Conservation (phyloP, 345 rosid genomes). For the Cochlearia excelsa region DNA sequence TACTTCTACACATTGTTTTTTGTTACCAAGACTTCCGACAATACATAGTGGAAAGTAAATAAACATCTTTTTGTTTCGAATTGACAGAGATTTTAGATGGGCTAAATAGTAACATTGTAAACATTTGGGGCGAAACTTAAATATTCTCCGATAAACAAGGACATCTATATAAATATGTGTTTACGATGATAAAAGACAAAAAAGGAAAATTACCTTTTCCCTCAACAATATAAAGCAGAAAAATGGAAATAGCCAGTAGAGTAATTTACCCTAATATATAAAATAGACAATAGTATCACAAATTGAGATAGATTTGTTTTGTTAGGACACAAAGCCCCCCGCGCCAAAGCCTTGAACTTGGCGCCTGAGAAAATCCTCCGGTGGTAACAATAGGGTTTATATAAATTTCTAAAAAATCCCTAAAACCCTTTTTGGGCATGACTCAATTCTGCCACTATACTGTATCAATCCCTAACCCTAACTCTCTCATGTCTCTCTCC, state of each 20-base stretch:
- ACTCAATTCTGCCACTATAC: constrained; percentile 31
- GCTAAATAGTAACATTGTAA: not conserved
- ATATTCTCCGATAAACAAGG: not conserved
- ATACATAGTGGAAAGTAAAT: constrained; percentile 21
- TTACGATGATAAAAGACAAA: not conserved
- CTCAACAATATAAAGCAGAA: no score
- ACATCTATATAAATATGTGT: not conserved
- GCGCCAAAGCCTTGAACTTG: constrained; percentile 32
- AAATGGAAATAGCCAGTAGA: no score
- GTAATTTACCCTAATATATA: no score
- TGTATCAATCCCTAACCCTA: constrained; percentile 30
- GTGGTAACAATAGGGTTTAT: constrained; percentile 28
- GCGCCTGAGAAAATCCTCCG: constrained; percentile 35
- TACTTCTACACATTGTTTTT: not conserved
- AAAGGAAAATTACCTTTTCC: no score
- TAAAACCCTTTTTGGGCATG: constrained; percentile 40
- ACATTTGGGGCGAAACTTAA: not conserved
- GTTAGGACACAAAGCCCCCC: constrained; percentile 27
- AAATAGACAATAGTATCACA: not conserved
- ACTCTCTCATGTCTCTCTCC: constrained; percentile 53
- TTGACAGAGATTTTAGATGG: not conserved
- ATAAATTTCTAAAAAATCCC: constrained; percentile 17
- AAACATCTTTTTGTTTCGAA: not conserved
- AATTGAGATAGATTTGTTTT: constrained; percentile 12
- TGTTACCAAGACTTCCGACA: constrained; percentile 1